Evolutionary conservation across 345 rosid species (phyloP).

Genomic region (Limnanthes douglasii): DNA sequence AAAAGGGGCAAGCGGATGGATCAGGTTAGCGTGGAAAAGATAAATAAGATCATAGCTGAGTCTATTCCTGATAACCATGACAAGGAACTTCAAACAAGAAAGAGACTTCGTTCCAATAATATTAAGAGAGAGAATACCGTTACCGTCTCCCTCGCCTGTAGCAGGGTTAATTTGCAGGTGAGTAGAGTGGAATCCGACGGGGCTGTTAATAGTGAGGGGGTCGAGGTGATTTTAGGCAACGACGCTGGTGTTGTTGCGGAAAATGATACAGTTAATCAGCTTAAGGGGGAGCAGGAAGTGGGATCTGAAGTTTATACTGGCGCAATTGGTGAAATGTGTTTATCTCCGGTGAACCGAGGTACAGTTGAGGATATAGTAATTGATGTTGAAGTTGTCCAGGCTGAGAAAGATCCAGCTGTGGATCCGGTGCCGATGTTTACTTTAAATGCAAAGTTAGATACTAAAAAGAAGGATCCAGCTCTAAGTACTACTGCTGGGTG

Average conservation of each 20-base stretch:
- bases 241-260: conserved; percentile 11
- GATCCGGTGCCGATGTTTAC: conserved; percentile 22
- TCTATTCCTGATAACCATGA: conserved; percentile 70
- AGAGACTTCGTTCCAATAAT: conserved; percentile 43
- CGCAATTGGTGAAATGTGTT: conserved; percentile 5
- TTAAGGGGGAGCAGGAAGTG: conserved; percentile 12
- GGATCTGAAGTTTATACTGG: conserved; percentile 19
- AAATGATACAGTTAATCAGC: conserved; percentile 12
- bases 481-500: conserved; percentile 79
- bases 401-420: conserved; percentile 17
- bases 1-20: conserved; percentile 48
- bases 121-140: conserved; percentile 49
- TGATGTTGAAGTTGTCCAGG: conserved; percentile 9
- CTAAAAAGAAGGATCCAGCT: conserved; percentile 42
- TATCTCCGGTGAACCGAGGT: conserved; percentile 7
- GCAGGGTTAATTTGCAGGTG: conserved; percentile 1
- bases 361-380: conserved; percentile 10
- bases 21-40: conserved; percentile 44
- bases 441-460: conserved; percentile 57
- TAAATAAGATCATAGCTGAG: conserved; percentile 68
- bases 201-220: conserved; percentile 2
- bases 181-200: conserved; percentile 2
- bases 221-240: conserved; percentile 1
- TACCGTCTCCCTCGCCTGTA: conserved; percentile 19
- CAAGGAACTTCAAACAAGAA: conserved; percentile 46